Evolutionary conservation across 352 stramenopile species (phyloP).

Genomic region (Phytophthora cajani): DNA sequence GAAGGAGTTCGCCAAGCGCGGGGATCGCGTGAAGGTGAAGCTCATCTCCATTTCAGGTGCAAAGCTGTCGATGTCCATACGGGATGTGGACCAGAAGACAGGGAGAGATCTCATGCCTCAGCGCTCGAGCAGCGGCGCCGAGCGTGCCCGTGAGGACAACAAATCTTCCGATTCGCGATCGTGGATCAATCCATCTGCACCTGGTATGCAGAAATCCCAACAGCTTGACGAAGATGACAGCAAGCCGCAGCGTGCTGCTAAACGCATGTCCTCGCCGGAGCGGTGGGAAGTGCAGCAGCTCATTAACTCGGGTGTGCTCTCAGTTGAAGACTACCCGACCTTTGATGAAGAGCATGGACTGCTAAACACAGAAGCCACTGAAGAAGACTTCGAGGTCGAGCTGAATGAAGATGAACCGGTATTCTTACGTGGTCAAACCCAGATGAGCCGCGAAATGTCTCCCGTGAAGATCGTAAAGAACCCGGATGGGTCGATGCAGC

Average conservation of each 20-base stretch:
- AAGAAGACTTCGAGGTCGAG: slow-evolving; percentile 94
- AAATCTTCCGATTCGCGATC: slow-evolving; percentile 63
- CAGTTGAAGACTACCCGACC: slow-evolving; percentile 97
- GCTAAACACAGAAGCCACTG: slow-evolving; percentile 79
- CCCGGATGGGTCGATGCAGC: slow-evolving; percentile 97
- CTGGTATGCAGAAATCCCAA: slow-evolving; percentile 76
- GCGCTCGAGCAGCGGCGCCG: slow-evolving; percentile 72
- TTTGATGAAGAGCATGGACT: slow-evolving; percentile 95
- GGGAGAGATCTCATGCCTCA: slow-evolving; percentile 95
- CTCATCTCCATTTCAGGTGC: slow-evolving; percentile 92
- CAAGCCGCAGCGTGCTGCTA: slow-evolving; percentile 75
- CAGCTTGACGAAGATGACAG: slow-evolving; percentile 72
- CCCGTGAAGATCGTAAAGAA: slow-evolving; percentile 99
- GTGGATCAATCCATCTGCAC: slow-evolving; percentile 88
- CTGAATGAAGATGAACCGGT: slow-evolving; percentile 97
- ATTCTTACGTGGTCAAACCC: slow-evolving; percentile 97
- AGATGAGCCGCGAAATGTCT: slow-evolving; percentile 90
- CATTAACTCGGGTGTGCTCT: slow-evolving; percentile 98
- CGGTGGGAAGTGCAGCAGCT: slow-evolving; percentile 98
- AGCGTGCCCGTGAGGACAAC: slow-evolving; percentile 60
- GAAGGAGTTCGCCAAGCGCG: slow-evolving; percentile 87
- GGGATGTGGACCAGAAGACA: slow-evolving; percentile 97
- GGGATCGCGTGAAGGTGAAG: slow-evolving; percentile 97
- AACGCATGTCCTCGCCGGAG: slow-evolving; percentile 96
- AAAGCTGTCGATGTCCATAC: slow-evolving; percentile 96